Conservation (phyloP, 148 eudicot species). For the Arctostaphylos glauca region DNA sequence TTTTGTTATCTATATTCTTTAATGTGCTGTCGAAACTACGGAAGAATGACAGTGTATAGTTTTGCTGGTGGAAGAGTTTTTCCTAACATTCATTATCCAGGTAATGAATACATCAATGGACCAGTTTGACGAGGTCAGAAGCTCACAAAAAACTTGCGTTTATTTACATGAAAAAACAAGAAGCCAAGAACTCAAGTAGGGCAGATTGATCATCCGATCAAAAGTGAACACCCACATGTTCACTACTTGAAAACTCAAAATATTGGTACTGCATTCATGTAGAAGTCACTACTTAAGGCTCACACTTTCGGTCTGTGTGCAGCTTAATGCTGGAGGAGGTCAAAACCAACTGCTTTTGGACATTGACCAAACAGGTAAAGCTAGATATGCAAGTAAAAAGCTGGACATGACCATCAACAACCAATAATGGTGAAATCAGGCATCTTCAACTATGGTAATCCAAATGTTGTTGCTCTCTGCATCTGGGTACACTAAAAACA, state of each 20-base stretch:
- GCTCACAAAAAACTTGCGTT: not conserved
- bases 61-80: not conserved
- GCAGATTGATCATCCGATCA: not conserved
- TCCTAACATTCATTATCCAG: not conserved
- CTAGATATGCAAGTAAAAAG: not conserved
- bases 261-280: not conserved
- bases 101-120: not conserved
- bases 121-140: not conserved
- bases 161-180: not conserved
- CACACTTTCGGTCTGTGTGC: not conserved
- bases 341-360: not conserved
- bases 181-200: conserved; percentile 9
- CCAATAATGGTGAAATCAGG: not conserved
- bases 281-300: not conserved
- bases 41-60: not conserved
- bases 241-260: not conserved
- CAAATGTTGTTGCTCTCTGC: not conserved
- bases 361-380: not conserved
- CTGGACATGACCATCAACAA: not conserved
- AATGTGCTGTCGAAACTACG: not conserved
- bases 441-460: not conserved
- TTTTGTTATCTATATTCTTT: not conserved
- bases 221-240: not conserved
- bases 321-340: not conserved
- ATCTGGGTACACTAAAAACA: not conserved